Percentiles rank a stretch among this genome's conserved stretches.
These are phyloP conservation scores for Dorcoceras hygrometricum DNA, from an alignment of 257 asterid genomes.

Conservation along the genomic window DNA sequence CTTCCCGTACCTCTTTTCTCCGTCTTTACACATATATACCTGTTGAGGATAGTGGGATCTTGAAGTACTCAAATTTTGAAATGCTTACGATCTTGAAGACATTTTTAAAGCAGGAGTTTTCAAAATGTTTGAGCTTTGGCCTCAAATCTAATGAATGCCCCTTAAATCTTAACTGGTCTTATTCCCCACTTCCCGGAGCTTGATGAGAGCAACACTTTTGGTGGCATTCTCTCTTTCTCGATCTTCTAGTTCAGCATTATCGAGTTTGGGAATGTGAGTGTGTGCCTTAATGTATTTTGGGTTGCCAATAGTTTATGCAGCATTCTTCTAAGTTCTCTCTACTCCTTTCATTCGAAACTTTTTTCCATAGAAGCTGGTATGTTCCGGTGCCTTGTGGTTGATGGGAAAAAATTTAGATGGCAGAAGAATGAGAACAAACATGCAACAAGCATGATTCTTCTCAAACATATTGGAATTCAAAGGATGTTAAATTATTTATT, in stretches of 20 bases:
- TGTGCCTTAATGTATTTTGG: neutral
- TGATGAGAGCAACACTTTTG: neutral
- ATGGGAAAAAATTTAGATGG: too few species aligned
- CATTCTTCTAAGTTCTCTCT: neutral
- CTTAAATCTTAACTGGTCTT: neutral
- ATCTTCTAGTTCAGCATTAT: neutral
- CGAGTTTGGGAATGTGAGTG: neutral
- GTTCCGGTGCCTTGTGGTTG: too few species aligned
- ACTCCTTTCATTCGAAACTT: neutral
- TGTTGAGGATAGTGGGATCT: neutral
- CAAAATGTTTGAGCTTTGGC: neutral
- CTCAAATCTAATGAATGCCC: neutral
- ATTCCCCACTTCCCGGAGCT: too few species aligned
- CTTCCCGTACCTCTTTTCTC: neutral
- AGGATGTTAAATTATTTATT: too few species aligned
- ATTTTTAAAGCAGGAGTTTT: neutral
- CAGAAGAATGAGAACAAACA: too few species aligned
- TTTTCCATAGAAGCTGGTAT: too few species aligned
- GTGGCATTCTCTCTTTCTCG: neutral
- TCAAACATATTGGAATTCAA: too few species aligned
- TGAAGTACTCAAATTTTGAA: neutral
- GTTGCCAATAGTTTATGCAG: neutral
- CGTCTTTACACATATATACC: neutral
- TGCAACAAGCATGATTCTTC: too few species aligned
- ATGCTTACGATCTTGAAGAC: neutral